phyloP scores from a whole-genome alignment of 1,139 yeast species.

The Sugiyamaella xylanicola region DNA sequence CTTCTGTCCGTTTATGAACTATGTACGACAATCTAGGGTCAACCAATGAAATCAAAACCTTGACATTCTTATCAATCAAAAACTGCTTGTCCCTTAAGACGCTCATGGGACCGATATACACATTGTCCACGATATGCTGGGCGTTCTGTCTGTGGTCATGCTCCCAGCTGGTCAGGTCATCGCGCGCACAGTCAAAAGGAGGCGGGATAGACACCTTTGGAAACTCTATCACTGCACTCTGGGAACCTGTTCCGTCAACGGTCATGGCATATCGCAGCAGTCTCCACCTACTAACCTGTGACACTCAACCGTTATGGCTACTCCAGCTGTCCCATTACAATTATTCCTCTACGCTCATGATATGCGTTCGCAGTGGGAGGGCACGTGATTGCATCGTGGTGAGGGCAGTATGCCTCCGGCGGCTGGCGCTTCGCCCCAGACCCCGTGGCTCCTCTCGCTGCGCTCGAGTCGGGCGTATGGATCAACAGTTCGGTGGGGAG shows the following conservation, averaged over 20 bases:
- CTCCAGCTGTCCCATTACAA: no score
- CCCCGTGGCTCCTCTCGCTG: not conserved
- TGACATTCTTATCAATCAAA: constrained; percentile 32
- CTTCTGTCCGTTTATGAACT: constrained; percentile 5
- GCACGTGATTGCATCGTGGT: no score
- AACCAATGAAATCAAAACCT: constrained; percentile 32
- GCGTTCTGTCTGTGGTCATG: constrained; percentile 38
- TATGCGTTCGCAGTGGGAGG: no score
- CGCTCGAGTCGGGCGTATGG: not conserved
- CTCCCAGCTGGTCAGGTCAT: constrained; percentile 31
- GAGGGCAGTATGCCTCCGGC: not conserved
- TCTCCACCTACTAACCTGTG: no score
- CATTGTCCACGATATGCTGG: constrained; percentile 35
- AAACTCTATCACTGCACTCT: no score
- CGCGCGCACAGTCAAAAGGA: not conserved
- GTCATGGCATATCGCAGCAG: no score
- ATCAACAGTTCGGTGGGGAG: no score
- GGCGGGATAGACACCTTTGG: not conserved
- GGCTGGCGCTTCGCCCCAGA: not conserved
- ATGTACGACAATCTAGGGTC: constrained; percentile 17
- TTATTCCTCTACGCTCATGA: no score
- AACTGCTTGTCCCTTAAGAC: constrained; percentile 33
- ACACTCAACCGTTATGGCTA: no score
- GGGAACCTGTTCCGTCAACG: no score
- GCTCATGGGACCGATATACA: constrained; percentile 42